Base-by-base conservation (phyloP, 306 rosid genomes). In the Canavalia gladiata region DNA sequence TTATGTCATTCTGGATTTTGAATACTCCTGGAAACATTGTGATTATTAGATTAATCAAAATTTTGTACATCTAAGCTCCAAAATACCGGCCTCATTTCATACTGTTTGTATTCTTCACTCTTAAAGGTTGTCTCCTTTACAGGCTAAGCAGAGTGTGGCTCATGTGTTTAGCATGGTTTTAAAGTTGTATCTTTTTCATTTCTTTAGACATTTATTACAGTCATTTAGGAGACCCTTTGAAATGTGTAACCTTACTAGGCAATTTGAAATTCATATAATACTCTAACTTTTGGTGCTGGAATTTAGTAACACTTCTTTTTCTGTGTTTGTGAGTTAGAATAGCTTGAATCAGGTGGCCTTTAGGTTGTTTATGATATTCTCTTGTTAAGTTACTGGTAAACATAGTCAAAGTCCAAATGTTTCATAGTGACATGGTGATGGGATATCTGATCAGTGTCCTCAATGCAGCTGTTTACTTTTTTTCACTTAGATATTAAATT, bases 341-440 rank as follows among this genome's bases (percentile, higher is more conserved):
- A 30, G 3, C 33, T 64, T 74, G 49, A 43, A 62, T 62, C 58
- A 12, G 34, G 70, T 47, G 60, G 11, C 45, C 37, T 82, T 47
- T 43, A 12, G 71, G 76, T 31, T 50, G 39, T 65, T 37, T 25
- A 28, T 34, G 12, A 50, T 41, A 62, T 62, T 41, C 45, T 72
- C 65, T 49, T 51, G 28, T 46, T 43, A 68, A 55, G 81, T 25
- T 74, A 68, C 13, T 55, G 75, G n/a, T 65, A 65, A 43, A 37
- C 41, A 33, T 46, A 33, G 25, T 46, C 66, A 11, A 59, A 65
- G 60, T 65, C 31, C 28, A 67, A 34, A 7, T 35, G 70, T 46
- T 74, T 81, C 29, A 11, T 39, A 8, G 71, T 50, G 9, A 62
- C 75, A 66, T 34, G 12, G 28, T 42, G 51, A 33, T 57, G 30